Percentiles rank a stretch among this genome's conserved stretches.
These are phyloP conservation scores for Pseudoturritis turrita DNA, from an alignment of 345 rosid species.

Conservation along the genomic window DNA sequence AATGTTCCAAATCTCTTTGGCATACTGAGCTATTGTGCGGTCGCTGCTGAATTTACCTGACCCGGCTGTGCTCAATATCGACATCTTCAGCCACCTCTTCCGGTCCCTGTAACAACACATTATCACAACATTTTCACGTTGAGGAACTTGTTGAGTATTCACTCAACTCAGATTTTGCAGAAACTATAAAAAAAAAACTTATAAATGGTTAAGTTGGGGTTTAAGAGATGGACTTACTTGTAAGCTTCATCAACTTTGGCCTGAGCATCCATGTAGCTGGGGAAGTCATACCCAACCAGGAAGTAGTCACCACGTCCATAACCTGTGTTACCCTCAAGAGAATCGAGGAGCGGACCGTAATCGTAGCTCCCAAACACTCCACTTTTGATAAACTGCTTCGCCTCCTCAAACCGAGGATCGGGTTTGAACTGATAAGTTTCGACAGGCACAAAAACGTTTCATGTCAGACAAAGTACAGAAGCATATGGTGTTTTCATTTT, in stretches of 20 bases:
- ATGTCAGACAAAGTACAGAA: conserved; percentile 1
- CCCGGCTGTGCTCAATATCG: conserved; percentile 90
- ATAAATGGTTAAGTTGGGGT: not conserved
- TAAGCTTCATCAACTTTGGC: conserved; percentile 78
- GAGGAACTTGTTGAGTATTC: not conserved
- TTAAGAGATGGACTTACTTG: conserved; percentile 53
- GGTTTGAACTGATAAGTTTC: conserved; percentile 65
- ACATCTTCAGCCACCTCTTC: conserved; percentile 81
- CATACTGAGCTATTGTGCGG: conserved; percentile 79
- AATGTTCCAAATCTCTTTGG: conserved; percentile 89
- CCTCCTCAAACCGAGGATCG: conserved; percentile 94
- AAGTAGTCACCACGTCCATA: conserved; percentile 95
- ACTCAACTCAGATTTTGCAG: not conserved
- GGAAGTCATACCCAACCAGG: conserved; percentile 88
- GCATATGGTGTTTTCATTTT: not conserved
- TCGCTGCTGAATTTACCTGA: conserved; percentile 93
- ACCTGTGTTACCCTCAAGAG: conserved; percentile 89
- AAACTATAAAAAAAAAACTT: not conserved
- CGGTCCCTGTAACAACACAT: conserved; percentile 53
- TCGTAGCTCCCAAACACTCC: conserved; percentile 91
- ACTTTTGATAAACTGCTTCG: conserved; percentile 77
- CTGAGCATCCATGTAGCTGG: conserved; percentile 83
- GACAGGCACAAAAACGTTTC: not conserved
- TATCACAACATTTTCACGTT: not conserved
- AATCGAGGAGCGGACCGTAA: conserved; percentile 85